Conservation (phyloP, 768 basidiomycete species). For the Suillus variegatus region DNA sequence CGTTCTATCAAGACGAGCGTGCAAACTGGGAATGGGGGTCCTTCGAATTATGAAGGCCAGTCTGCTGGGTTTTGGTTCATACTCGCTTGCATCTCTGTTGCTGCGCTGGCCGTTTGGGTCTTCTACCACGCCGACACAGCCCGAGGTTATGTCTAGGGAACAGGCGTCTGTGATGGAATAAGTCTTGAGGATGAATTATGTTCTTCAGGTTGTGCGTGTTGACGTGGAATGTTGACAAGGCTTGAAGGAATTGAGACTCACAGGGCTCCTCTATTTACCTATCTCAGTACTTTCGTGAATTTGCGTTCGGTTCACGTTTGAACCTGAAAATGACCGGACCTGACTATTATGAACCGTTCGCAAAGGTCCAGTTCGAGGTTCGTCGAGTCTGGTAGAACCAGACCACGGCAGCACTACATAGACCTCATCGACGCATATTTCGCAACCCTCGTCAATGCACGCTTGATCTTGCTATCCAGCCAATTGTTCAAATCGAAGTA, state of each 20-base stretch:
- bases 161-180: background rate
- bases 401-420: no score
- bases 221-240: background rate
- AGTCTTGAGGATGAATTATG: background rate
- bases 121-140: background rate
- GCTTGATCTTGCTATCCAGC: no score
- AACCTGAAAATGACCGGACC: no score
- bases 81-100: constrained; percentile 30
- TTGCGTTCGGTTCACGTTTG: no score
- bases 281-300: no score
- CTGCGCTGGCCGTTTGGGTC: constrained; percentile 9
- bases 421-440: no score
- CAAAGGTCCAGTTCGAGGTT: no score
- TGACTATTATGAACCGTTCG: no score
- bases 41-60: constrained; percentile 34
- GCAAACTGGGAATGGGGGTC: constrained; percentile 18
- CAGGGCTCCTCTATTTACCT: no score
- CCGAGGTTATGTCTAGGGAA: background rate
- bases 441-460: no score
- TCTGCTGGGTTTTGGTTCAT: constrained; percentile 42
- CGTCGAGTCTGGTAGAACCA: no score
- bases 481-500: no score
- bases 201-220: background rate
- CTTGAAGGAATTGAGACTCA: background rate
- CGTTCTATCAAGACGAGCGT: constrained; percentile 6